Percentiles rank a stretch among this genome's conserved stretches.
These are phyloP conservation scores for Dactylellina drechsleri DNA, from an alignment of 2,329 filamentous ascomycete species.

Conservation along the genomic window DNA sequence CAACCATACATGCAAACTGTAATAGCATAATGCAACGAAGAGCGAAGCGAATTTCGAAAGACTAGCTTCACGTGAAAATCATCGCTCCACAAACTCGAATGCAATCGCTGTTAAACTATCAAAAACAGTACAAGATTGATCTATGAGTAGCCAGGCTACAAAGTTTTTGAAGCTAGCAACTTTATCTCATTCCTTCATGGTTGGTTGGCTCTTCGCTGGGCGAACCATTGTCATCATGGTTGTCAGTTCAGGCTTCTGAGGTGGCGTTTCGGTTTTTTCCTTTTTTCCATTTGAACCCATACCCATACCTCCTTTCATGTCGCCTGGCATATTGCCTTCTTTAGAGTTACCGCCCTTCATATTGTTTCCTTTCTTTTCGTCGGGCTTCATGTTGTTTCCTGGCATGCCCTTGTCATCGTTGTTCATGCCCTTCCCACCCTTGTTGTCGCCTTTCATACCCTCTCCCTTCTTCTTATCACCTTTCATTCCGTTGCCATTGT, in stretches of 20 bases:
- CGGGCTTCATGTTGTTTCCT: too few relatives aligned
- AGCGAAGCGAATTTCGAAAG: background rate
- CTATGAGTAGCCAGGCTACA: background rate
- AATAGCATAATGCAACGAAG: background rate
- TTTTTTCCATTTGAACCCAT: constrained; percentile 5
- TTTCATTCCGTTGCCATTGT: background rate
- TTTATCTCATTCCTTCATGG: background rate
- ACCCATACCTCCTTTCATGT: background rate
- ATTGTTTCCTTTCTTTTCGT: background rate
- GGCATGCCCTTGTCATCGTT: background rate
- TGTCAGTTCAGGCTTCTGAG: constrained; percentile 15
- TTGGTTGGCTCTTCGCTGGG: constrained; percentile 17
- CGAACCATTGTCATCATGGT: constrained; percentile 37
- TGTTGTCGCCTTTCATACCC: constrained; percentile 1
- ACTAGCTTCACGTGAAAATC: background rate
- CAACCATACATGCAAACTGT: background rate
- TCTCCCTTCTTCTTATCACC: background rate
- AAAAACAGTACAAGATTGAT: background rate
- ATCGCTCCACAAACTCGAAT: background rate
- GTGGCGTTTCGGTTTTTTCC: background rate
- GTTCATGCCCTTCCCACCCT: background rate
- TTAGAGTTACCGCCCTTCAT: constrained; percentile 7
- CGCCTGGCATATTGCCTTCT: background rate
- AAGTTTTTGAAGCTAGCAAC: background rate
- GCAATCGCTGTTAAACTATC: background rate